These are phyloP conservation scores for Teratosphaeria gauchensis DNA, from an alignment of 2,329 filamentous ascomycete species.

Conservation along the genomic window DNA sequence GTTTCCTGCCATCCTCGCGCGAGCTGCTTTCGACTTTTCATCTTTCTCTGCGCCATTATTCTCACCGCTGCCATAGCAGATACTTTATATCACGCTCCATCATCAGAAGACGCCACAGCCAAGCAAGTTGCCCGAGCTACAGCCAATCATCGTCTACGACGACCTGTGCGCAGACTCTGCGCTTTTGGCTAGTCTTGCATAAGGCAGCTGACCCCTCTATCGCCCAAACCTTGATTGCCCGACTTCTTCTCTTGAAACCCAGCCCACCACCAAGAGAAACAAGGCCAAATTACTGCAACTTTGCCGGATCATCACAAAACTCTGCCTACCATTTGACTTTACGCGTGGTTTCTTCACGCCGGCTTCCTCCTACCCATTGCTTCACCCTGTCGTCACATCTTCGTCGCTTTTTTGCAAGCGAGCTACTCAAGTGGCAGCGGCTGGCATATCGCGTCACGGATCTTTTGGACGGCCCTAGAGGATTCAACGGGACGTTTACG, in stretches of 20 bases:
- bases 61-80: no score
- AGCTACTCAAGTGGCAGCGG: neutral
- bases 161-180: neutral
- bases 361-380: neutral
- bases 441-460: neutral
- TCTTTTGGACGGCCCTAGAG: neutral
- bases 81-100: neutral
- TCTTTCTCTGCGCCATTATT: neutral
- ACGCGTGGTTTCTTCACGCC: neutral
- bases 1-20: no score
- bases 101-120: neutral
- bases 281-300: neutral
- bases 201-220: neutral
- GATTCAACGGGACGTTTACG: neutral
- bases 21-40: no score
- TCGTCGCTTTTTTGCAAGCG: neutral
- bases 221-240: neutral
- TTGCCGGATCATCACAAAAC: neutral
- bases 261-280: neutral
- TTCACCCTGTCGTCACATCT: no score
- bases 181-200: neutral
- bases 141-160: neutral
- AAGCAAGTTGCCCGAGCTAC: neutral
- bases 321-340: neutral
- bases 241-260: neutral